A percentile compares a stretch with the other conserved stretches of the same genome.
phyloP scores from a whole-genome alignment of 1,139 yeast species.

The Tardiomyces blankii region DNA sequence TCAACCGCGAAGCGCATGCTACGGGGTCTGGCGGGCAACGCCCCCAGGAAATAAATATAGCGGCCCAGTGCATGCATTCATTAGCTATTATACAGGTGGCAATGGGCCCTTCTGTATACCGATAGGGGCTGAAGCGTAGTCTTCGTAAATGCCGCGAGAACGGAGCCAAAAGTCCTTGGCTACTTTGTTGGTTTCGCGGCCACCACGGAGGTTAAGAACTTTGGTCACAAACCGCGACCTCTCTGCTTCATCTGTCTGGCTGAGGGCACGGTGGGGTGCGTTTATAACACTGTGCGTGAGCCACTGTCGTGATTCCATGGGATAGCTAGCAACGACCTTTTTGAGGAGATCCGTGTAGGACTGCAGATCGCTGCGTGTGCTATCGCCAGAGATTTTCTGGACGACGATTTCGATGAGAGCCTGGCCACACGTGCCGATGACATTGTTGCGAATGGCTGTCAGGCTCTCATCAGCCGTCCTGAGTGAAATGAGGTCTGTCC shows the following conservation, averaged over 20 bases:
- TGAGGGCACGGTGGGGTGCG: conserved; percentile 9
- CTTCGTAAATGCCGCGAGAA: conserved; percentile 27
- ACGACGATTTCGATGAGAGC: conserved; percentile 9
- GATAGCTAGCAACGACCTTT: conserved; percentile 40
- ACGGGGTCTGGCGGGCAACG: no score
- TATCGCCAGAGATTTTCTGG: conserved; percentile 26
- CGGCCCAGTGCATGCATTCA: no score
- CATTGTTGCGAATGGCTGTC: neutral
- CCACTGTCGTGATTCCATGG: conserved; percentile 40
- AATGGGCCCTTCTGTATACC: neutral
- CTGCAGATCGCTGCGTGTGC: conserved; percentile 54
- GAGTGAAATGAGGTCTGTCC: conserved; percentile 49
- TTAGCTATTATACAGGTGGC: no score
- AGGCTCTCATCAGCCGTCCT: conserved; percentile 14
- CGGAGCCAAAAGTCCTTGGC: conserved; percentile 56
- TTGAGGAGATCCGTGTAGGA: conserved; percentile 46
- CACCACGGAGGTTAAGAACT: conserved; percentile 53
- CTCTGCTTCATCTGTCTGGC: conserved; percentile 15
- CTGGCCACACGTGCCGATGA: conserved; percentile 2
- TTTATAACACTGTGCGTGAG: conserved; percentile 29
- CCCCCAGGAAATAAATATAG: no score
- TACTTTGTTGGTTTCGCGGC: conserved; percentile 43
- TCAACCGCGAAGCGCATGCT: no score
- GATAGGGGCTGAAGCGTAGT: conserved; percentile 6
- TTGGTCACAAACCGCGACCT: conserved; percentile 37